Percentiles rank a stretch among this genome's conserved stretches.
Evolutionary conservation across 169 alveolate genomes (phyloP).

Genomic region (Eimeria maxima): DNA sequence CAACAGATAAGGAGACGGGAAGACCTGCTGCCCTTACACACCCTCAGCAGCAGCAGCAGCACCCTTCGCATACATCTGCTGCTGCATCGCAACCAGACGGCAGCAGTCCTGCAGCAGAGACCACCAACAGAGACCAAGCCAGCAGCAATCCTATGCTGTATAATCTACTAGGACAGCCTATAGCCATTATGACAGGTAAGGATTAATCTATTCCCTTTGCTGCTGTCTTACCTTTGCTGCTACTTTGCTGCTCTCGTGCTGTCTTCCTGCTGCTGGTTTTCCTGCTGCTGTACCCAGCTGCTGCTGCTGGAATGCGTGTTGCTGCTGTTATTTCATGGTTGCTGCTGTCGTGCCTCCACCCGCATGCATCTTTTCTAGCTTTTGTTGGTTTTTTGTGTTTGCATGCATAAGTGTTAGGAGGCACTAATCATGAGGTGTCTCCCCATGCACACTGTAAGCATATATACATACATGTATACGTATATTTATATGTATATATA

Average conservation of each 20-base stretch:
- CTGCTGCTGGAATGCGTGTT: too few species aligned
- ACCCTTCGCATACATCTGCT: neutral
- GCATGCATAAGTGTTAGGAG: neutral
- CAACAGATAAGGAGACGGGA: neutral
- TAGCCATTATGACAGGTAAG: conserved; percentile 73
- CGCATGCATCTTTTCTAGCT: too few species aligned
- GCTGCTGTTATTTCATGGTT: neutral
- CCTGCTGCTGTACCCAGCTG: neutral
- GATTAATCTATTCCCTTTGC: neutral
- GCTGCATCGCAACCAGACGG: neutral
- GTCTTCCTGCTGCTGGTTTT: neutral
- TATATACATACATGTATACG: too few species aligned
- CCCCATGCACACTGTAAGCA: too few species aligned
- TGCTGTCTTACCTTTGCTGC: neutral
- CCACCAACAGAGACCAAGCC: neutral
- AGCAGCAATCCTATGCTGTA: conserved; percentile 11
- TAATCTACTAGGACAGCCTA: conserved; percentile 74
- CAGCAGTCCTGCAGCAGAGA: conserved; percentile 32
- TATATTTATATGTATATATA: too few species aligned
- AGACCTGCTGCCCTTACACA: conserved; percentile 4
- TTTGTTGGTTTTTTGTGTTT: too few species aligned
- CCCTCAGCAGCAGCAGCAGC: conserved; percentile 39
- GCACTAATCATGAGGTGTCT: too few species aligned
- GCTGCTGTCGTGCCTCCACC: neutral
- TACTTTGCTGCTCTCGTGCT: neutral